Base-by-base conservation (phyloP, 495 filamentous ascomycete genomes). In the Penicillium chermesinum region DNA sequence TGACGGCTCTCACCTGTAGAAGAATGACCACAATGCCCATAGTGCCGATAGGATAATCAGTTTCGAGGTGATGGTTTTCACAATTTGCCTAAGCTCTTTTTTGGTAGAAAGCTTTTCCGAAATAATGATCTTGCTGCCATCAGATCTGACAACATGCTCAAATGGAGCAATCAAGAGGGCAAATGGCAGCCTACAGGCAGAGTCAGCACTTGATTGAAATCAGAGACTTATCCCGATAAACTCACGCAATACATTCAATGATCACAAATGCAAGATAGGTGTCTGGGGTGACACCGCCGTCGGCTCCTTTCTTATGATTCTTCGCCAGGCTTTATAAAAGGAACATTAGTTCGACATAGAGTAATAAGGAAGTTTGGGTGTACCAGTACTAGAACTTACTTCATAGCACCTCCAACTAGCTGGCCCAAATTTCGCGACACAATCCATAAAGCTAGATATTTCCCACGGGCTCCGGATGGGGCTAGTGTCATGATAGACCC, bases 21-120 rank as follows among this genome's bases (percentile, higher is more conserved):
- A 64, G 44, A 64, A 64, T 16, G 61, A 64, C 61, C 61, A 64
- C 16, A 64, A 18, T 14, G 61, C 61, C 61, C 61, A 64, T 0
- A 57, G 27, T 2, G 55, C 39, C 12, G 61, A 64, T 9, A 64
- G 44, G 20, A 62, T 18, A 41, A 64, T 57, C 0, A 64, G 58
- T 38, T 52, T 64, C 2, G 58, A 61, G 18, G 55, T 59, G 27
- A 64, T 51, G 3, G 61, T 64, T 49, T 59, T 64, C 12, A 30
- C 40, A 40, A 64, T 64, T 32, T 54, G 61, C 32, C 42, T 49
- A 5, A 64, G 25, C 35, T 64, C 61, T 48, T 49, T 41, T 41
- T 58, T 59, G 38, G 58, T 61, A 2, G 58, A 59, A 19, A 64
- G 61, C 8, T 53, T 54, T 32, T 64, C 58, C 1, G 61, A 36